Evolutionary conservation across 495 filamentous ascomycete species (phyloP).

Genomic region (Aspergillus coremiiformis): DNA sequence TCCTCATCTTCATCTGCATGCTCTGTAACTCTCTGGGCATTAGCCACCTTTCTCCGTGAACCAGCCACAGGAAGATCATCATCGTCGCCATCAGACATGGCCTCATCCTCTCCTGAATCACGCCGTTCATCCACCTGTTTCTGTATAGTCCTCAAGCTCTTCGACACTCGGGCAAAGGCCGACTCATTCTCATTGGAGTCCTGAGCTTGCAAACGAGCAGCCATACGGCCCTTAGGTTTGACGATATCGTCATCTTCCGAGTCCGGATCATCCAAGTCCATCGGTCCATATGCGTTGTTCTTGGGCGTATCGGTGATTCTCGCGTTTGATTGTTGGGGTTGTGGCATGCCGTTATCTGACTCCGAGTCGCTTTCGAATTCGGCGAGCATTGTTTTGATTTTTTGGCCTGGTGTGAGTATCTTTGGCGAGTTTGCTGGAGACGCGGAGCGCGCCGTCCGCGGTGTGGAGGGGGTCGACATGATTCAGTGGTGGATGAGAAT

Average conservation of each 20-base stretch:
- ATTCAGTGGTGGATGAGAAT: background rate
- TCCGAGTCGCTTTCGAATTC: conserved; percentile 53
- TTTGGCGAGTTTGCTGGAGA: conserved; percentile 28
- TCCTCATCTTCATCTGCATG: conserved; percentile 5
- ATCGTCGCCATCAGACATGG: conserved; percentile 12
- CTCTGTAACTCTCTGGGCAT: conserved; percentile 3
- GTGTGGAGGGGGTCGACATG: conserved; percentile 40
- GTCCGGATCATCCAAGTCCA: conserved; percentile 14
- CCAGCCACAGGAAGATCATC: conserved; percentile 34
- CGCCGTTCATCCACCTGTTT: conserved; percentile 8
- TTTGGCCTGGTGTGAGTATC: conserved; percentile 59
- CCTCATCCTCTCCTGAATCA: conserved; percentile 5
- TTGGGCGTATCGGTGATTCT: conserved; percentile 20
- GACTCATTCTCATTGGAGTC: conserved; percentile 14
- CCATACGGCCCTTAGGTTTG: conserved; percentile 62
- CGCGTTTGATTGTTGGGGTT: conserved; percentile 10
- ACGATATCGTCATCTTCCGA: conserved; percentile 46
- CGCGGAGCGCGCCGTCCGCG: conserved; percentile 36
- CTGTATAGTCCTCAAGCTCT: conserved; percentile 17
- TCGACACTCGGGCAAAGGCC: conserved; percentile 33
- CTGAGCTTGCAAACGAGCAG: conserved; percentile 54
- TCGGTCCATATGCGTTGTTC: conserved; percentile 8
- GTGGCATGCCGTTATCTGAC: conserved; percentile 21
- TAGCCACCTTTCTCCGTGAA: conserved; percentile 24
- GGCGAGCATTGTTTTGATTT: conserved; percentile 63